Evolutionary conservation across 1,139 yeast species (phyloP), one percentile per base, ranked within the genome.

Genomic region (Yamadazyma triangularis): DNA sequence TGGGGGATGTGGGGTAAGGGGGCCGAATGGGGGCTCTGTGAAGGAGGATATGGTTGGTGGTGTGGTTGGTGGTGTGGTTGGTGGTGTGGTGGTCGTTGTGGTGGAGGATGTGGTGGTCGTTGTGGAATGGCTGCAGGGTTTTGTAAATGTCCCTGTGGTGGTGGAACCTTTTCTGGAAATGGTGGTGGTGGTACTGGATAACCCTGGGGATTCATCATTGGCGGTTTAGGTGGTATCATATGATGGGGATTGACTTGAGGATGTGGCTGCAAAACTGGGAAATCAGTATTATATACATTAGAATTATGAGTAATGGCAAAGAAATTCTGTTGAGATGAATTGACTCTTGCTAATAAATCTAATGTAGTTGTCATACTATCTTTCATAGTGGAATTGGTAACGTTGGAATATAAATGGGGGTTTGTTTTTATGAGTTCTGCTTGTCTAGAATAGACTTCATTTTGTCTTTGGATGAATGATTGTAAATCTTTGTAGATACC

Each of bases 381-480:
- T 18, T 33, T 33, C 15, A 33, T 28, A 11, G 34, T 19, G 2
- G 26, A 8, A 21, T 11, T 25, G 16, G 24, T 13, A 11, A 13
- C 15, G 13, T 13, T 25, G 13, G 15, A 26, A 25, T 14, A 24
- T 4, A 8, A 8, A 13, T 15, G 9, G n/a, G 44, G 53, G 18
- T 52, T 42, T 20, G 44, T 40, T 26, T 45, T 52, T 23, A 54
- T 33, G 23, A 39, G 34, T 24, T 50, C 54, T 30, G 48, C 39
- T 35, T 52, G 56, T 19, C 38, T 36, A 20, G 41, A 45, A 21
- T 44, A 44, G 10, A 47, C 41, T 3, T 45, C 47, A 29, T 43
- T 47, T 31, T 56, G 60, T 11, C 33, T 36, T 21, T 40, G 31
- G 14, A 54, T 38, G 27, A 50, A 52, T 3, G 36, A 38, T 2